Evolutionary conservation across 2,329 filamentous ascomycete species (phyloP).

Genomic region (Diaporthe eres): DNA sequence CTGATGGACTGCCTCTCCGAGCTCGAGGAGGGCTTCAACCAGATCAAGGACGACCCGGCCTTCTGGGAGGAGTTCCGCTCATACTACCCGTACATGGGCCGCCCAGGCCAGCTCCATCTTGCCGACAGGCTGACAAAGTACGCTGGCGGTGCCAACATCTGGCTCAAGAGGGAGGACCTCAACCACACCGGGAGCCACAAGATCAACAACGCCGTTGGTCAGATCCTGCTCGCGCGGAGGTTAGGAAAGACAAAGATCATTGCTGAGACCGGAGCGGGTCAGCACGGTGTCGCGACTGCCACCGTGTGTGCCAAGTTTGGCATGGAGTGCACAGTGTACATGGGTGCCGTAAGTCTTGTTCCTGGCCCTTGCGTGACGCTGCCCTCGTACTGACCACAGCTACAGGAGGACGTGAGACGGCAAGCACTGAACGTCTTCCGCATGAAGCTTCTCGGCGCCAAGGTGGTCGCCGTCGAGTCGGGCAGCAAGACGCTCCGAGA

Average conservation of each 20-base stretch:
- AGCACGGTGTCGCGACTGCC: slow-evolving; percentile 97
- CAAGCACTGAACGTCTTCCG: slow-evolving; percentile 99
- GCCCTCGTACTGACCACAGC: slow-evolving; percentile 45
- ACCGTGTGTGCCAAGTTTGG: slow-evolving; percentile 98
- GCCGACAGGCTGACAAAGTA: slow-evolving; percentile 90
- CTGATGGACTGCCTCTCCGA: slow-evolving; percentile 96
- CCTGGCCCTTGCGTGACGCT: neutral
- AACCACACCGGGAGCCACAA: slow-evolving; percentile 99
- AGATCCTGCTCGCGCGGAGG: slow-evolving; percentile 86
- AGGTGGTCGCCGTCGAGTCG: slow-evolving; percentile 92
- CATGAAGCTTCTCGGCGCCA: slow-evolving; percentile 95
- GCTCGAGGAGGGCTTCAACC: slow-evolving; percentile 91
- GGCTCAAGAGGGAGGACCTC: slow-evolving; percentile 96
- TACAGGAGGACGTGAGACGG: slow-evolving; percentile 87
- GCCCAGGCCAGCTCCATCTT: slow-evolving; percentile 91
- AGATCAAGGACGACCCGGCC: slow-evolving; percentile 85
- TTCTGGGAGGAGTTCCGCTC: slow-evolving; percentile 99
- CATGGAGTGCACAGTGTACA: slow-evolving; percentile 98
- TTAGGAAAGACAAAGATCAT: slow-evolving; percentile 98
- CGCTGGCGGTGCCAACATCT: slow-evolving; percentile 94
- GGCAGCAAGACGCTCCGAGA: slow-evolving; percentile 87
- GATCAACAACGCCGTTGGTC: slow-evolving; percentile 98
- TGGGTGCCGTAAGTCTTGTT: slow-evolving; percentile 78
- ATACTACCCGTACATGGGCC: slow-evolving; percentile 97
- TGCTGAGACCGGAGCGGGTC: slow-evolving; percentile 95